These are phyloP conservation scores for Colletotrichum siamense DNA, from an alignment of 2,329 filamentous ascomycete genomes.

Conservation along the genomic window DNA sequence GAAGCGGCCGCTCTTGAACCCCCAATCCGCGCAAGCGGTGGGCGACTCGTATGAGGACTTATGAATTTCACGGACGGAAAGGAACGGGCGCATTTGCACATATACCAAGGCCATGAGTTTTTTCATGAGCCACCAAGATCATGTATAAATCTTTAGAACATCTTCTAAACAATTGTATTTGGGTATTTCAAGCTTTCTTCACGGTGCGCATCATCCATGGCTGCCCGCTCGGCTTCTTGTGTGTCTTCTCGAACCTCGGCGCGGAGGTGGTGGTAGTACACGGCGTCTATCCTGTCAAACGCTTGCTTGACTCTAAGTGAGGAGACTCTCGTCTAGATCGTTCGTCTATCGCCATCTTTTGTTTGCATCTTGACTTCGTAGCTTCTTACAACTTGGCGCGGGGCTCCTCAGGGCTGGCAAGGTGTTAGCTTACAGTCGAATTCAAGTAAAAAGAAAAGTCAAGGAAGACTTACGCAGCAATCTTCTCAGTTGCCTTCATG, in stretches of 20 bases:
- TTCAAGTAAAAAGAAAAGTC: no score
- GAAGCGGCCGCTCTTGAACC: neutral
- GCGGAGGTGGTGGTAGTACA: neutral
- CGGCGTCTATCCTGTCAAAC: neutral
- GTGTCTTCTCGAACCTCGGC: neutral
- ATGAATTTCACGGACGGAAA: neutral
- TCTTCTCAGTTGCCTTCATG: conserved; percentile 56
- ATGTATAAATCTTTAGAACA: neutral
- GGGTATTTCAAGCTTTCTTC: neutral
- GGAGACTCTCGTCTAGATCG: neutral
- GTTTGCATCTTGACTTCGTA: neutral
- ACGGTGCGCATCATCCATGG: neutral
- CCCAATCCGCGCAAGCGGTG: neutral
- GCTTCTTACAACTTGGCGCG: conserved; percentile 12
- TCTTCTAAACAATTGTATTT: neutral
- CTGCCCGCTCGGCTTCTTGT: neutral
- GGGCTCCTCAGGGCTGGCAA: conserved; percentile 2
- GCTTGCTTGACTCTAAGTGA: neutral
- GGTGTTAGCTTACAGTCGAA: no score
- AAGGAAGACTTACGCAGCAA: conserved; percentile 27
- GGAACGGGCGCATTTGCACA: neutral
- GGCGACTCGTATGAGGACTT: neutral
- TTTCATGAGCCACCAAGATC: neutral
- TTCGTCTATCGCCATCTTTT: neutral
- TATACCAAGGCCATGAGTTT: neutral